Evolutionary conservation across 305 asterid species (phyloP).

Genomic region (Fraxinus latifolia): DNA sequence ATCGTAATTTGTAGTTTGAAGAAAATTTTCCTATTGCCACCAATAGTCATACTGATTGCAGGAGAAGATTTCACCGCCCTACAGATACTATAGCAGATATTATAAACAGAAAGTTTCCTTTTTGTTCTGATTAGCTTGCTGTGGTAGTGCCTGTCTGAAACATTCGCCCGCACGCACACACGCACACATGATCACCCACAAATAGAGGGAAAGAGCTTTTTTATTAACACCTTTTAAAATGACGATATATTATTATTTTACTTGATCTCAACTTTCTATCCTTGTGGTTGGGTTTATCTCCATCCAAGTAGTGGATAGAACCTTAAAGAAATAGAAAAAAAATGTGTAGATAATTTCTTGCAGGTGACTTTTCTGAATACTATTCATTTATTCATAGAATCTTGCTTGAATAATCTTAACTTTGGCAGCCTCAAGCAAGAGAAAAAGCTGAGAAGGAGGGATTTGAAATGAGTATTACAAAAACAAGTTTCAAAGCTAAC

Average conservation of each 20-base stretch:
- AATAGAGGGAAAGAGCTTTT: neutral
- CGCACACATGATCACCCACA: neutral
- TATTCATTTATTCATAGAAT: conserved; percentile 6
- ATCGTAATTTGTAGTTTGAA: neutral
- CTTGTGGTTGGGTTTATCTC: neutral
- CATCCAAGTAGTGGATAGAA: neutral
- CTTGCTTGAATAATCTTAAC: conserved; percentile 23
- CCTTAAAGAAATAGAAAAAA: conserved; percentile 2
- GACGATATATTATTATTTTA: neutral
- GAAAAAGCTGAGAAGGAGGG: conserved; percentile 86
- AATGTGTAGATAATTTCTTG: conserved; percentile 17
- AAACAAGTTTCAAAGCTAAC: conserved; percentile 92
- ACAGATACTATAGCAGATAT: neutral
- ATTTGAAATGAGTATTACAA: conserved; percentile 70
- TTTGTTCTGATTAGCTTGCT: neutral
- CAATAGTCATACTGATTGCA: neutral
- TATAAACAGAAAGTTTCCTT: neutral
- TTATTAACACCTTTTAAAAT: neutral
- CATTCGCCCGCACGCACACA: neutral
- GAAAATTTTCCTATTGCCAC: neutral
- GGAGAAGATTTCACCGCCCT: neutral
- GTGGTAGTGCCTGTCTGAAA: neutral
- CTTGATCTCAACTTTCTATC: neutral
- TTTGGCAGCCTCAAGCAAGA: conserved; percentile 85
- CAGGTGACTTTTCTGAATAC: conserved; percentile 18